Evolutionary conservation across 441 rosid species (phyloP).

Genomic region (Lepidium campestre): DNA sequence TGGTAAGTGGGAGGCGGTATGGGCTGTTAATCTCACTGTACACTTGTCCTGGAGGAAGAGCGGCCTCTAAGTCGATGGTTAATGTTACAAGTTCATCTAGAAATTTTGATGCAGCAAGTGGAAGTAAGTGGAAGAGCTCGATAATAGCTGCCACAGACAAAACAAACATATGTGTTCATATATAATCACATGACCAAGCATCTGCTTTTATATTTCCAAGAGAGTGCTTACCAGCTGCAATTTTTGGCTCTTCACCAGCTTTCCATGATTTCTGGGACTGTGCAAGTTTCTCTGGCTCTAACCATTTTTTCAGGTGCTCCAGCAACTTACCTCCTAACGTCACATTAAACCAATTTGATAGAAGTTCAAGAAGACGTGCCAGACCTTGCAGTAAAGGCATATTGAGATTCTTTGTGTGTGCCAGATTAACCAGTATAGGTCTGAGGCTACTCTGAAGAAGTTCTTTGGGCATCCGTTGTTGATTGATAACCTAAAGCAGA

Average conservation of each 20-base stretch:
- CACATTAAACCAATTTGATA: slow-evolving; percentile 98
- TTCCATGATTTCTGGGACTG: slow-evolving; percentile 95
- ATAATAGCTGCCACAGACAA: slow-evolving; percentile 80
- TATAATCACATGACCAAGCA: slow-evolving; percentile 8
- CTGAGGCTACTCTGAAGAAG: slow-evolving; percentile 98
- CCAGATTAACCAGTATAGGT: slow-evolving; percentile 95
- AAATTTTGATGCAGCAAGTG: slow-evolving; percentile 91
- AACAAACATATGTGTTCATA: slow-evolving; percentile 16
- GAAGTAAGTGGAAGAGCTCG: slow-evolving; percentile 99
- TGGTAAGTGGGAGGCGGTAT: slow-evolving; percentile 92
- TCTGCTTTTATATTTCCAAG: neutral
- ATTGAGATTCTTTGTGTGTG: slow-evolving; percentile 96
- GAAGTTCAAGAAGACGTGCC: slow-evolving; percentile 96
- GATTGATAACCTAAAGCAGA: slow-evolving; percentile 77
- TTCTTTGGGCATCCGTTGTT: slow-evolving; percentile 98
- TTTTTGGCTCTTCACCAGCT: slow-evolving; percentile 98
- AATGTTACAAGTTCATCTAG: slow-evolving; percentile 95
- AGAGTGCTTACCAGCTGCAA: slow-evolving; percentile 76
- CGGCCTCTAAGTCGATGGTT: slow-evolving; percentile 91
- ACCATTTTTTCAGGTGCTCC: slow-evolving; percentile 99
- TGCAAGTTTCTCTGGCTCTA: slow-evolving; percentile 97
- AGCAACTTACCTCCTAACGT: slow-evolving; percentile 95
- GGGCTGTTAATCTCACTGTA: slow-evolving; percentile 99
- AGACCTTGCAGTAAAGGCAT: slow-evolving; percentile 98
- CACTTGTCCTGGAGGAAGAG: slow-evolving; percentile 85